Percentiles rank a stretch among this genome's conserved stretches.
phyloP scores from a whole-genome alignment of 2,329 filamentous ascomycete species.

The Aaosphaeria arxii region DNA sequence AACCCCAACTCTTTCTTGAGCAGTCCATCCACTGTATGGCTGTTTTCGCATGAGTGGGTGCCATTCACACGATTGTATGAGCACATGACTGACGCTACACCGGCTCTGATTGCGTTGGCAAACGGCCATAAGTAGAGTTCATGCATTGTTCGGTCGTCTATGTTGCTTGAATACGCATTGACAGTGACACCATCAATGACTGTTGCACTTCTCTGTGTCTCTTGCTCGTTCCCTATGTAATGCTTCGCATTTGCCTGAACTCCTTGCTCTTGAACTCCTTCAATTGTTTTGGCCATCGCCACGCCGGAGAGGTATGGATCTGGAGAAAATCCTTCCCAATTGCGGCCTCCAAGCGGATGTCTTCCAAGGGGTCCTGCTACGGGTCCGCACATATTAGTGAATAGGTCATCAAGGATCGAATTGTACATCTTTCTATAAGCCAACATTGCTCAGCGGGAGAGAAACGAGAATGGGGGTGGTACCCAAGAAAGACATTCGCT shows the following conservation, averaged over 20 bases:
- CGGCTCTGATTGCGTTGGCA: conserved; percentile 57
- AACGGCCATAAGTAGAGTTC: conserved; percentile 68
- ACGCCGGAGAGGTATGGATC: conserved; percentile 45
- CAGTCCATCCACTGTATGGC: conserved; percentile 46
- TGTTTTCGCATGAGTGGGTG: conserved; percentile 31
- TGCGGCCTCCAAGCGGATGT: conserved; percentile 37
- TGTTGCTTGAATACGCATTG: conserved; percentile 59
- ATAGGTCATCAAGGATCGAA: not conserved
- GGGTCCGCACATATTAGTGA: conserved; percentile 36
- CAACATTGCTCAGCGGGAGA: no score
- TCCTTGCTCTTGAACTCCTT: conserved; percentile 38
- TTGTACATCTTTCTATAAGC: no score
- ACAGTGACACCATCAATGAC: conserved; percentile 39
- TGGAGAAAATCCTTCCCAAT: conserved; percentile 43
- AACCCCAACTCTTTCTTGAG: conserved; percentile 53
- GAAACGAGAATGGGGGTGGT: not conserved
- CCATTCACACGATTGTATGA: conserved; percentile 38
- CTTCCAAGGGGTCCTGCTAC: conserved; percentile 42
- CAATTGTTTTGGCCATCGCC: conserved; percentile 34
- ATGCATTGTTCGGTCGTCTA: conserved; percentile 63
- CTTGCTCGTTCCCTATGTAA: conserved; percentile 60
- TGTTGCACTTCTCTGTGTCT: conserved; percentile 40
- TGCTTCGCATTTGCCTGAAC: conserved; percentile 50
- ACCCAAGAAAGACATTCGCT: conserved; percentile 41
- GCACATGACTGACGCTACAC: conserved; percentile 61